Base-by-base conservation (phyloP, 805 yeast genomes). In the Candida stauntonica region DNA sequence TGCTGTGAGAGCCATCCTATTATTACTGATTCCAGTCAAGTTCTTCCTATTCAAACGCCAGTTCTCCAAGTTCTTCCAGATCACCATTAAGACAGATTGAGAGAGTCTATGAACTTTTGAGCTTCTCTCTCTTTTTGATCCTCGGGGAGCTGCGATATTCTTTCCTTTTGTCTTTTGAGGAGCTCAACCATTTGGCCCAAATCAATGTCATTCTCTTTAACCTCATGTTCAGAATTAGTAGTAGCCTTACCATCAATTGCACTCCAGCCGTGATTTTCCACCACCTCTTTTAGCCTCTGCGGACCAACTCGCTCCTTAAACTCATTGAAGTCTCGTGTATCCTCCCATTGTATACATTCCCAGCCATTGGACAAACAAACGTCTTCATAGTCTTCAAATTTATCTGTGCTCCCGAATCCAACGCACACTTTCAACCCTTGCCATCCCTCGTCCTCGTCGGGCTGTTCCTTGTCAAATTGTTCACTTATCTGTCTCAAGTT, bases 231-330 rank as follows among this genome's bases (percentile, higher is more conserved):
- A n/a, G n/a, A n/a, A n/a, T n/a, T n/a, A n/a, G n/a, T n/a, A n/a
- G 12, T 23, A 12, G 28, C 20, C 17, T 33, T 29, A 13, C n/a
- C n/a, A 3, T 11, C 26, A 9, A 14, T 28, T 15, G 6, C 30
- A 9, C 34, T 24, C 81, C 82, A 77, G 19, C 65, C 69, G 41
- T 73, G 68, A 1, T 73, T 60, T 34, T 76, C 73, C 5, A 77
- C 46, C 3, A 74, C 50, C 40, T 76, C 80, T 27, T 47, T 46
- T 3, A 75, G 39, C 41, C 81, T 51, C 27, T 60, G 64, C 12
- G 54, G 48, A 0, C 81, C 81, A 2, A 58, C 13, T 17, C 51
- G 60, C 32, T 74, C 81, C 16, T 52, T 52, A 43, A 41, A 72
- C 46, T 72, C 74, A 46, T 71, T 72, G 13, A 20, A 36, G 0